Base-by-base conservation (phyloP, 2,329 filamentous ascomycete genomes). In the Aureobasidium sp. region DNA sequence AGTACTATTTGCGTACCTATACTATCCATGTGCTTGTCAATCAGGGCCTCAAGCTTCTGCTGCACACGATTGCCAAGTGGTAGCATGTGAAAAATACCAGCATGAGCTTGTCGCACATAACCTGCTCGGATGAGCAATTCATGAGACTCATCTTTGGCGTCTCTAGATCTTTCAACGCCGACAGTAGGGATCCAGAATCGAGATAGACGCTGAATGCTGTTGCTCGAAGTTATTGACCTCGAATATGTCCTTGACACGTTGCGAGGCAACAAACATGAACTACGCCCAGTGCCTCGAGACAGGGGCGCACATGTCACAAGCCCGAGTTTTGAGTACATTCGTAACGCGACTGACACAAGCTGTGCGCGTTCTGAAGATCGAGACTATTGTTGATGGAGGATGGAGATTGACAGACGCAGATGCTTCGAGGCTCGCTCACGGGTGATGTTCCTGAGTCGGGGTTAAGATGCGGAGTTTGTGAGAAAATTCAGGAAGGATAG, bases 41-140 rank as follows among this genome's bases (percentile, higher is more conserved):
- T 91, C 15, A 98, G 81, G 15, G 81, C 81, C 75, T 98, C 94
- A 36, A 98, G 83, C 78, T 98, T 99, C 60, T 94, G 88, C 73
- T 97, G 94, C 0, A 98, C 93, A 33, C 94, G 88, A 36, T 94
- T 85, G 0, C 96, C 96, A 0, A 99, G 81, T 0, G 96, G 96
- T 1, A 99, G 85, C 75, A 97, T 86, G 74, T 99, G 96, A 73
- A 98, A 99, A 42, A 98, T 89, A 33, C 96, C 96, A 10, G 95
- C 89, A 75, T 97, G 92, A 25, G 94, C 91, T 89, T 81, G 80
- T 50, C 83, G 79, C 11, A 85, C 69, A 67, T 81, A 84, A 48
- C 83, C 83, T 38, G 77, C 81, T 45, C 80, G 75, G 29, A 84
- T 61, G 1, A 85, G 78, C 20, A 83, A 72, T 15, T 81, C 76